Evolutionary conservation across 345 rosid species (phyloP), one percentile per base, ranked within the genome.

Genomic region (Salix dunnii): DNA sequence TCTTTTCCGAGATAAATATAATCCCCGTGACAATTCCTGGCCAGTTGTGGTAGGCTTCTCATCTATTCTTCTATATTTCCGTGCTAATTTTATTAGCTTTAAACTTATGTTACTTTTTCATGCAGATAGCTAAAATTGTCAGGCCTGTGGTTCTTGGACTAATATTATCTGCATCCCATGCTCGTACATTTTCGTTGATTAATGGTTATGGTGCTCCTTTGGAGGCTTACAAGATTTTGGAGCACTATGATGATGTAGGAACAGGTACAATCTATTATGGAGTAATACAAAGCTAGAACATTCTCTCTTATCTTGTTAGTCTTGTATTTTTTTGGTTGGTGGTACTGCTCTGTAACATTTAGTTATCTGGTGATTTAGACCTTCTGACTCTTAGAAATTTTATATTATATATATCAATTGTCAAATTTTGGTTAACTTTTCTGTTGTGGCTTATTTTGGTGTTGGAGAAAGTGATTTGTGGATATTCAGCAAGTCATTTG

Each of bases 151-250:
- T 80, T 78, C 97, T 96, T 58, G 79, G 94, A 84, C 81, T 93
- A 79, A 92, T 94, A 76, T 86, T 96, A 84, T 84, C 92, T 78
- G 94, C 90, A 70, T 96, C 99, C 60, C 96, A 96, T 81, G 77
- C 91, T 51, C 97, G 97, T 30, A 94, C 97, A 62, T 96, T 93
- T 80, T 88, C 98, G 4, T 75, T 96, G 83, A 88, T 92, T 43
- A 94, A 92, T 79, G 98, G 97, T 70, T 96, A 92, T 81, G 82
- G 87, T 43, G 99, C 98, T 51, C 97, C 98, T 17, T 58, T 91
- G 70, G 94, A 90, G 86, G 79, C 86, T 77, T 96, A 94, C 89
- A 96, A 92, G 85, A 86, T 91, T 69, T 84, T 96, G 83, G 95
- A 91, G 81, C 99, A 96, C 87, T 87, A 96, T 81, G 95, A 94